A percentile compares a stretch with the other conserved stretches of the same genome.
Evolutionary conservation across 2,329 filamentous ascomycete genomes (phyloP).

Genomic region (Penicillium polonicum): DNA sequence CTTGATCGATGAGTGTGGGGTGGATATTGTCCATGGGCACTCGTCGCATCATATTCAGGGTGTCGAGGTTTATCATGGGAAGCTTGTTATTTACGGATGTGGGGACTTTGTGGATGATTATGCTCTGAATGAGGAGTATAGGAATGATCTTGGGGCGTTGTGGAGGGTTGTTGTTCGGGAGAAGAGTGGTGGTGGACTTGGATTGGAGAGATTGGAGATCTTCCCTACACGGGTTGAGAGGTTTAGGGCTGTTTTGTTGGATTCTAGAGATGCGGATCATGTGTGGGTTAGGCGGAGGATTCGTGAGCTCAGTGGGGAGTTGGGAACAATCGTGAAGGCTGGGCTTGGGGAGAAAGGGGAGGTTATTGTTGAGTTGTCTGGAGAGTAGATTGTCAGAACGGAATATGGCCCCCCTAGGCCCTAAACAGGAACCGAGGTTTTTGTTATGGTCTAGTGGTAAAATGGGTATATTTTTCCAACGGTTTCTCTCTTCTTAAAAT

Average conservation of each 20-base stretch:
- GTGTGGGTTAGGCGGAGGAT: conserved; percentile 24
- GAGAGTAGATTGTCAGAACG: background rate
- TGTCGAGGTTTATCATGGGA: conserved; percentile 38
- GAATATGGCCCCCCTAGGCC: too few species aligned
- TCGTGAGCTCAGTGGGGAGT: background rate
- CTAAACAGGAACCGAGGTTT: too few species aligned
- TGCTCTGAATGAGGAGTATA: conserved; percentile 32
- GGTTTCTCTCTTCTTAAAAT: too few species aligned
- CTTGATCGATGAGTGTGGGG: conserved; percentile 42
- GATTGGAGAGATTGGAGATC: conserved; percentile 31
- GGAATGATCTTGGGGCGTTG: conserved; percentile 43
- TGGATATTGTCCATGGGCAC: conserved; percentile 45
- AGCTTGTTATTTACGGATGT: conserved; percentile 43
- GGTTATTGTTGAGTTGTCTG: background rate
- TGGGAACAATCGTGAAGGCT: background rate
- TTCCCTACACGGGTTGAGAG: conserved; percentile 37
- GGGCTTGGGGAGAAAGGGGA: background rate
- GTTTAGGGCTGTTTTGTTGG: conserved; percentile 36
- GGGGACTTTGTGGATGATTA: conserved; percentile 48
- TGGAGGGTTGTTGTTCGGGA: conserved; percentile 38
- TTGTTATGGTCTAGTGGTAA: too few species aligned
- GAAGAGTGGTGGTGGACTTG: conserved; percentile 11
- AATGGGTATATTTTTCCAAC: too few species aligned
- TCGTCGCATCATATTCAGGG: conserved; percentile 45
- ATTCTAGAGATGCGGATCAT: conserved; percentile 29